A percentile compares a stretch with the other conserved stretches of the same genome.
These are phyloP conservation scores for Arthrobotrys pseudoclavata DNA, from an alignment of 2,329 filamentous ascomycete genomes.

Conservation along the genomic window DNA sequence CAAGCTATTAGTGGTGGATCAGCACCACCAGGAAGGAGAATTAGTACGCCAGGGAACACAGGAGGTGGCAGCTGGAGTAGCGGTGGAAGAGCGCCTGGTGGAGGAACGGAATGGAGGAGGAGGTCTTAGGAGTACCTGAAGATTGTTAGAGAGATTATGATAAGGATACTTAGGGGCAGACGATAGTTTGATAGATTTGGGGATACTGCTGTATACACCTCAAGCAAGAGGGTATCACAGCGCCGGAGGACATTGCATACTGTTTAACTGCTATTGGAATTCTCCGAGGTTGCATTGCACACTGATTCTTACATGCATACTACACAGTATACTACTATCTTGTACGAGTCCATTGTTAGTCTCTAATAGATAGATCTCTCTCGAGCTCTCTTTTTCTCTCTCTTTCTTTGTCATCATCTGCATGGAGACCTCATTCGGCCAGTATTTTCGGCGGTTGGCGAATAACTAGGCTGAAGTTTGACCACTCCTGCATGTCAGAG, in stretches of 20 bases:
- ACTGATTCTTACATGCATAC: background rate
- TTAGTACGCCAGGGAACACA: slow-evolving; percentile 28
- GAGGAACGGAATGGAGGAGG: slow-evolving; percentile 44
- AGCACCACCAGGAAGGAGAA: slow-evolving; percentile 30
- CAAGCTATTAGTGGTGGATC: slow-evolving; percentile 25
- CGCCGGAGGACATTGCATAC: background rate
- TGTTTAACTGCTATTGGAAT: slow-evolving; percentile 20
- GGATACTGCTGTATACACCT: background rate
- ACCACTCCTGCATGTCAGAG: slow-evolving; percentile 14
- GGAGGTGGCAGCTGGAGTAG: slow-evolving; percentile 29
- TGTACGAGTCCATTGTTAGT: slow-evolving; percentile 10
- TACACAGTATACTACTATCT: background rate
- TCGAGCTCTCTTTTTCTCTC: background rate
- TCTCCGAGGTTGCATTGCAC: background rate
- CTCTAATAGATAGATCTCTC: slow-evolving; percentile 5
- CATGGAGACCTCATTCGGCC: background rate
- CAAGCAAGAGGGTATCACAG: slow-evolving; percentile 15
- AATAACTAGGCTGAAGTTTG: slow-evolving; percentile 26
- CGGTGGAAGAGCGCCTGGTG: slow-evolving; percentile 11
- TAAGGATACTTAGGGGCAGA: background rate
- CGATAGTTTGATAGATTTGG: background rate
- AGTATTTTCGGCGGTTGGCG: too few relatives aligned
- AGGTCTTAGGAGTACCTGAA: slow-evolving; percentile 39
- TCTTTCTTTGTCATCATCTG: slow-evolving; percentile 6
- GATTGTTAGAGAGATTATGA: slow-evolving; percentile 5